phyloP scores from a whole-genome alignment of 1,284 basidiomycete species.

The Wallemia mellicola region DNA sequence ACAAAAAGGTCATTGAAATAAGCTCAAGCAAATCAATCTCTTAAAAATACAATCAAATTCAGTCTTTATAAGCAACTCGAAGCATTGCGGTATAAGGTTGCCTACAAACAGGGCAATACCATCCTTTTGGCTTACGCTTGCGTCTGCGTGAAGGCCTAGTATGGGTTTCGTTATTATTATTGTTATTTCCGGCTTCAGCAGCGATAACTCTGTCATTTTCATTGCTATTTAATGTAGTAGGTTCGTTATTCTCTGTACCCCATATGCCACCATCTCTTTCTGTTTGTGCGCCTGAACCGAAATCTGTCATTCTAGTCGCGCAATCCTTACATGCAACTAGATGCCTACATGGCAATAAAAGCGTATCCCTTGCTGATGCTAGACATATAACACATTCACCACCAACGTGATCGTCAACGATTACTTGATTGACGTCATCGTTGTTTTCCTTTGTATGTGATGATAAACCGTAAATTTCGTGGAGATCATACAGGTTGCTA shows the following conservation, averaged over 20 bases:
- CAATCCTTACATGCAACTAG: constrained; percentile 73
- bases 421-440: constrained; percentile 8
- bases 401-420: constrained; percentile 36
- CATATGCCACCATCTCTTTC: background rate
- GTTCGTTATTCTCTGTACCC: background rate
- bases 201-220: background rate
- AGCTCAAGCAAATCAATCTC: too few relatives aligned
- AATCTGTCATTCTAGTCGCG: constrained; percentile 77
- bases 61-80: background rate
- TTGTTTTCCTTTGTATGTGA: constrained; percentile 22
- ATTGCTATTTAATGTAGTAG: background rate
- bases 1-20: too few relatives aligned
- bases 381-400: constrained; percentile 69
- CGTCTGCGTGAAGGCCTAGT: background rate
- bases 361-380: constrained; percentile 54
- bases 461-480: constrained; percentile 65
- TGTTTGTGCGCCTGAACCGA: constrained; percentile 34
- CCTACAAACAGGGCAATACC: background rate
- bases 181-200: background rate
- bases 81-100: background rate
- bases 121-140: background rate
- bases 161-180: too few relatives aligned
- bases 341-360: constrained; percentile 61
- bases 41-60: too few relatives aligned
- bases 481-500: constrained; percentile 59